Evolutionary conservation across 2,329 filamentous ascomycete genomes (phyloP).

Genomic region (Leptographium procerum): DNA sequence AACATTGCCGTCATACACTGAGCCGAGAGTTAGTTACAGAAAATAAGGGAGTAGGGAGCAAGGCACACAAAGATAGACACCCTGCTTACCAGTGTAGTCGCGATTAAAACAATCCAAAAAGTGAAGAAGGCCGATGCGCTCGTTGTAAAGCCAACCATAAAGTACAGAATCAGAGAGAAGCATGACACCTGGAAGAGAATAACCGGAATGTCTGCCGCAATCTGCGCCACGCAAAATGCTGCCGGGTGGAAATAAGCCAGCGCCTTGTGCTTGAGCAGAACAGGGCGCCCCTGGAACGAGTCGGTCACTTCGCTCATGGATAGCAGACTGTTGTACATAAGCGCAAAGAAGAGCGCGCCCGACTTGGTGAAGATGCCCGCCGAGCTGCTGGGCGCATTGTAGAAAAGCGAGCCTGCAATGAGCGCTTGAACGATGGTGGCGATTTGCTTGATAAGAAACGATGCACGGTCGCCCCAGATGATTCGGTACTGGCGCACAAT

Average conservation of each 20-base stretch:
- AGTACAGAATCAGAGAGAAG: slow-evolving; percentile 66
- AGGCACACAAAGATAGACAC: too few species aligned
- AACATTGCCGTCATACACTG: slow-evolving; percentile 52
- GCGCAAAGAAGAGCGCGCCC: slow-evolving; percentile 38
- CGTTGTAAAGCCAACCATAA: slow-evolving; percentile 60
- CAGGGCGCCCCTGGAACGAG: slow-evolving; percentile 51
- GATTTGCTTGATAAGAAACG: slow-evolving; percentile 67
- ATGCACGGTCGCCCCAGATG: slow-evolving; percentile 61
- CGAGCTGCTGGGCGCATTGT: slow-evolving; percentile 50
- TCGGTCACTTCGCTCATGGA: slow-evolving; percentile 63
- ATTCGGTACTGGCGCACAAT: slow-evolving; percentile 71
- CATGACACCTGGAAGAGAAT: slow-evolving; percentile 53
- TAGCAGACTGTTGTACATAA: slow-evolving; percentile 48
- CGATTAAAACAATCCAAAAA: slow-evolving; percentile 30
- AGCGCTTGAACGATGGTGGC: slow-evolving; percentile 63
- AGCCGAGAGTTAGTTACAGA: slow-evolving; percentile 28
- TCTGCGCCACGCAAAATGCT: slow-evolving; percentile 45
- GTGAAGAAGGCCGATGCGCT: slow-evolving; percentile 58
- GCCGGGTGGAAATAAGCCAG: slow-evolving; percentile 40
- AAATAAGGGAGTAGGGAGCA: neutral
- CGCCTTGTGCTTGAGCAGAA: slow-evolving; percentile 39
- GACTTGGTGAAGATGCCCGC: slow-evolving; percentile 49
- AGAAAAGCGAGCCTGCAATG: slow-evolving; percentile 71
- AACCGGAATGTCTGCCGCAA: slow-evolving; percentile 45
- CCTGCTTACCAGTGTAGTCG: neutral